Evolutionary conservation across 2,329 filamentous ascomycete species (phyloP).

Genomic region (Fusarium tupiense): DNA sequence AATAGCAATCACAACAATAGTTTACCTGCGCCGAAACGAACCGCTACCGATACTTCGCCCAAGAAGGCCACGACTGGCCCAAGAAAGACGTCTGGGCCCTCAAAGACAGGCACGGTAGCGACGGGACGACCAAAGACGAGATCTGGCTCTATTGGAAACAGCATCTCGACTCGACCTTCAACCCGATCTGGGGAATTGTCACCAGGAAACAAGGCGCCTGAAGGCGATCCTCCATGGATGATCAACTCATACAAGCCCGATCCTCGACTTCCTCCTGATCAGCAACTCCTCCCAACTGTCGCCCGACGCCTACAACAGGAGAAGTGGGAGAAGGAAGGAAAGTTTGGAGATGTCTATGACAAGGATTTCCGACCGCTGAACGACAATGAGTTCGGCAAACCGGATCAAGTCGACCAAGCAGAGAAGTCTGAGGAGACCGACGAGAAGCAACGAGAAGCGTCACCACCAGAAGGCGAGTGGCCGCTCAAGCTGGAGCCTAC

Average conservation of each 20-base stretch:
- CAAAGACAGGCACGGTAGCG: constrained; percentile 51
- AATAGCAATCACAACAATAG: constrained; percentile 25
- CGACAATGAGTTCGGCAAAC: constrained; percentile 64
- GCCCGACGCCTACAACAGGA: constrained; percentile 92
- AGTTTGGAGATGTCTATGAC: constrained; percentile 86
- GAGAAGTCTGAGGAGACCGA: constrained; percentile 40
- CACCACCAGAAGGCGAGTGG: constrained; percentile 61
- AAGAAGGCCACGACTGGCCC: constrained; percentile 56
- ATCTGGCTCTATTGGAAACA: constrained; percentile 60
- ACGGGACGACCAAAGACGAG: constrained; percentile 70
- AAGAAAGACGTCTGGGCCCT: constrained; percentile 57
- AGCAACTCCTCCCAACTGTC: constrained; percentile 94
- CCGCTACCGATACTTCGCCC: constrained; percentile 62
- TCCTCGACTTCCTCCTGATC: constrained; percentile 89
- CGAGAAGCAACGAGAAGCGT: constrained; percentile 25
- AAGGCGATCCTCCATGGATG: constrained; percentile 97
- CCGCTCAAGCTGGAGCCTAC: constrained; percentile 60
- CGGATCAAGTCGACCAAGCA: constrained; percentile 58
- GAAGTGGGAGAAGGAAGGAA: constrained; percentile 93
- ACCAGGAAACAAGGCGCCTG: constrained; percentile 71
- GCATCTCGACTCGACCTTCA: constrained; percentile 64
- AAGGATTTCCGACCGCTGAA: constrained; percentile 87
- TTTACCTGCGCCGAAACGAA: constrained; percentile 51
- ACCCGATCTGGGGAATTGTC: constrained; percentile 69
- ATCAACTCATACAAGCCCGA: constrained; percentile 95